Percentiles rank a stretch among this genome's conserved stretches.
phyloP scores from a whole-genome alignment of 257 asterid genomes.

The Voacanga thouarsii region DNA sequence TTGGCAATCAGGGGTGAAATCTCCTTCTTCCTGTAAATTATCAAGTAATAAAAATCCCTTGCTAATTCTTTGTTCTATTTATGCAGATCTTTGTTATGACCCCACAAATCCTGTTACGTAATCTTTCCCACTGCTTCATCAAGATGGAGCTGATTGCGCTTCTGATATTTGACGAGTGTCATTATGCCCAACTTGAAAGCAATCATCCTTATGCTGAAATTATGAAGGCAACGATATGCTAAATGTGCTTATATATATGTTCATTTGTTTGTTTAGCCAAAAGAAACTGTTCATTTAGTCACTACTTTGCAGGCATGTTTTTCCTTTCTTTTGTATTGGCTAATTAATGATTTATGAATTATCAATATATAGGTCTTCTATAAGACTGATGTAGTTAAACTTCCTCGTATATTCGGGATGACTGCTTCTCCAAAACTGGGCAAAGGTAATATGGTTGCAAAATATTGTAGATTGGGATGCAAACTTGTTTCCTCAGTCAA shows the following conservation, averaged over 20 bases:
- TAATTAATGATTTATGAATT: conserved; percentile 14
- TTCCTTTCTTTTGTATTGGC: neutral
- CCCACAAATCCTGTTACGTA: conserved; percentile 72
- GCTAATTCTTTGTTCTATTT: neutral
- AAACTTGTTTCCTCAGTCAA: neutral
- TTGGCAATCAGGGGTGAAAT: neutral
- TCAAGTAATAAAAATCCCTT: neutral
- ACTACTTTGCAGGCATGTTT: neutral
- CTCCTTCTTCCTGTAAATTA: neutral
- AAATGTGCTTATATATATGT: neutral
- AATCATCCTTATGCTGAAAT: conserved; percentile 95
- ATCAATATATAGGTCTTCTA: conserved; percentile 62
- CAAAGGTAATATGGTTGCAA: conserved; percentile 57
- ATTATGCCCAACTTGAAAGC: conserved; percentile 89
- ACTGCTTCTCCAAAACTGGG: conserved; percentile 95
- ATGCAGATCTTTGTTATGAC: conserved; percentile 96
- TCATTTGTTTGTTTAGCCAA: neutral
- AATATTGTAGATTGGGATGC: neutral
- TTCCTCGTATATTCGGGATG: conserved; percentile 98
- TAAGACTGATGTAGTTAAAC: conserved; percentile 48
- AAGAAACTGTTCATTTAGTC: neutral
- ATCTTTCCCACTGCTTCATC: conserved; percentile 77
- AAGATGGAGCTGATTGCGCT: conserved; percentile 78
- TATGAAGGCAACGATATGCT: conserved; percentile 66
- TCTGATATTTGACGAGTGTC: conserved; percentile 97